Evolutionary conservation across 2,329 filamentous ascomycete species (phyloP).

Genomic region (Aspergillus neoniger): DNA sequence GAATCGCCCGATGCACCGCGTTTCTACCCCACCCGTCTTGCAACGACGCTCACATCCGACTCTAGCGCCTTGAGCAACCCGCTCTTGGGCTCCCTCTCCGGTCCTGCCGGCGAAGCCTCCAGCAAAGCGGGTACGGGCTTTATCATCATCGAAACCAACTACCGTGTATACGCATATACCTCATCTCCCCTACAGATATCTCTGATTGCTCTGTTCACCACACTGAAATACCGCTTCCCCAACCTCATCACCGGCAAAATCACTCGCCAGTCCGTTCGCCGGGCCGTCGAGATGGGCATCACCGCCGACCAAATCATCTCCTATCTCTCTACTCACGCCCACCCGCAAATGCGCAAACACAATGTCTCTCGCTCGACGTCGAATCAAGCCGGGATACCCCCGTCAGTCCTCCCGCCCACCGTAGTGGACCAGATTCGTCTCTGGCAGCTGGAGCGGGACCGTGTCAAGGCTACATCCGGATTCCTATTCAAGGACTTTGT

Average conservation of each 20-base stretch:
- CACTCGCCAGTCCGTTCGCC: constrained; percentile 82
- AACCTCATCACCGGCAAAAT: constrained; percentile 93
- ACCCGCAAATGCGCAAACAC: constrained; percentile 84
- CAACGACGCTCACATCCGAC: constrained; percentile 84
- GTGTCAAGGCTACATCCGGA: constrained; percentile 80
- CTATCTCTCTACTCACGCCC: constrained; percentile 88
- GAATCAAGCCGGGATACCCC: constrained; percentile 41
- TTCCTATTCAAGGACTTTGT: constrained; percentile 91
- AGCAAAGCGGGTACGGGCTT: constrained; percentile 59
- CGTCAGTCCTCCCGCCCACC: constrained; percentile 82
- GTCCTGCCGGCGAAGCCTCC: constrained; percentile 34
- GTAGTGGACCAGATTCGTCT: constrained; percentile 96
- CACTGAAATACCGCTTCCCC: constrained; percentile 85
- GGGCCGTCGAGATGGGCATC: constrained; percentile 86
- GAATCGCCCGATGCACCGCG: constrained; percentile 48
- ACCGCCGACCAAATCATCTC: constrained; percentile 93
- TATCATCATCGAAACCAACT: constrained; percentile 97
- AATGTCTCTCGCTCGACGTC: constrained; percentile 40
- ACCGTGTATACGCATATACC: constrained; percentile 95
- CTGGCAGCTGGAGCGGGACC: constrained; percentile 96
- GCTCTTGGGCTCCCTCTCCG: constrained; percentile 64
- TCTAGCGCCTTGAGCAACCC: constrained; percentile 71
- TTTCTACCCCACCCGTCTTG: constrained; percentile 89
- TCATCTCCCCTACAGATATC: constrained; percentile 91
- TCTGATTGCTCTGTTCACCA: constrained; percentile 85